phyloP scores from a whole-genome alignment of 169 alveolate genomes.

The Haemoproteus tartakovskyi region DNA sequence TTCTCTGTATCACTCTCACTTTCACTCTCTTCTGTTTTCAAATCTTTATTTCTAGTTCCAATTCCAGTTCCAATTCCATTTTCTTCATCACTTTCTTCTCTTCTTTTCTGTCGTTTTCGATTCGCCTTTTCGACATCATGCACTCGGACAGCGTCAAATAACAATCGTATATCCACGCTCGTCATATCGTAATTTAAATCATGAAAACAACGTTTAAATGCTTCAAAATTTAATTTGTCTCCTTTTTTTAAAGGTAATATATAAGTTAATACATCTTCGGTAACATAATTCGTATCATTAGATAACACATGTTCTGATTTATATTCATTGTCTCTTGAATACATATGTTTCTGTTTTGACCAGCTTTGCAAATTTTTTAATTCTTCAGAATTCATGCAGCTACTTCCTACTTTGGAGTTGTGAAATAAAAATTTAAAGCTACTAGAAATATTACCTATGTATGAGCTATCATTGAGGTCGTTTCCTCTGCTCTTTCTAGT shows the following conservation, averaged over 20 bases:
- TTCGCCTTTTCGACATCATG: background rate
- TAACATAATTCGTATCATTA: slow-evolving; percentile 29
- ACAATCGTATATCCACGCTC: background rate
- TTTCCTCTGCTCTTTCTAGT: background rate
- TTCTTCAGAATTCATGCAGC: too few species aligned
- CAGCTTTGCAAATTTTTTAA: background rate
- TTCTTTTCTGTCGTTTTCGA: too few species aligned
- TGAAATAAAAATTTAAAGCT: background rate
- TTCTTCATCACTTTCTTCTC: too few species aligned
- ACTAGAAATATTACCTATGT: background rate
- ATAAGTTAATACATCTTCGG: slow-evolving; percentile 29
- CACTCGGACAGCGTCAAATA: slow-evolving; percentile 4
- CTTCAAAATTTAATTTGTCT: slow-evolving; percentile 29
- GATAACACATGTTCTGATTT: slow-evolving; percentile 11
- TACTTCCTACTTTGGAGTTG: too few species aligned
- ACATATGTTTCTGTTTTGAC: background rate
- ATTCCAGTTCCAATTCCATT: too few species aligned
- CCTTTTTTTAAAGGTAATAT: slow-evolving; percentile 25
- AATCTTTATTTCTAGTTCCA: background rate
- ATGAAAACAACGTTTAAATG: slow-evolving; percentile 6
- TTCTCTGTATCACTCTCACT: background rate
- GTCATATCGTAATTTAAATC: slow-evolving; percentile 31
- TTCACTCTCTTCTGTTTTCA: background rate
- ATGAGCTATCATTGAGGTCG: background rate
- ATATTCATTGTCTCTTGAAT: slow-evolving; percentile 6